Evolutionary conservation across 352 stramenopile genomes (phyloP).

Genomic region (Pythium apleroticum): DNA sequence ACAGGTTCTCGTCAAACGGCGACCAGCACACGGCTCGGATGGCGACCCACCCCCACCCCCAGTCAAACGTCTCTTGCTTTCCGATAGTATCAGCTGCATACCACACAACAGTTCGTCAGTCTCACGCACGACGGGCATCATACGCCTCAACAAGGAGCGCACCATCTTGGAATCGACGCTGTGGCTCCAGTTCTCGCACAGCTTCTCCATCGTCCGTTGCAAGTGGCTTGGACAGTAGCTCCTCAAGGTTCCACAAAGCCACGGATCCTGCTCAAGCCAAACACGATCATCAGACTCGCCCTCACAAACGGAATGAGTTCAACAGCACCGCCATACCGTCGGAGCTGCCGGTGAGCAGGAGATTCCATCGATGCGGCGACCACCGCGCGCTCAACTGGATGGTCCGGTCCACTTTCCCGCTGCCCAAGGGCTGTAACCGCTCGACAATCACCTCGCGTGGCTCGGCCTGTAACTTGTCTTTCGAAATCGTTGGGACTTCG

Average conservation of each 20-base stretch:
- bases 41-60: conserved; percentile 81
- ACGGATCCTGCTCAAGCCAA: conserved; percentile 54
- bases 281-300: background rate
- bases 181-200: conserved; percentile 50
- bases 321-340: conserved; percentile 42
- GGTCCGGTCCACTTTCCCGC: conserved; percentile 40
- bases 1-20: conserved; percentile 82
- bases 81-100: conserved; percentile 72
- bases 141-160: too few relatives aligned
- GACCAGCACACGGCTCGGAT: conserved; percentile 79
- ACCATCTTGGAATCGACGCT: conserved; percentile 83
- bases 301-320: background rate
- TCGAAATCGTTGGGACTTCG: conserved; percentile 47
- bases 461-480: conserved; percentile 34
- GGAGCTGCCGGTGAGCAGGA: conserved; percentile 78
- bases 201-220: conserved; percentile 1
- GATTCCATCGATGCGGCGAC: conserved; percentile 66
- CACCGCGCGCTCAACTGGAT: conserved; percentile 74
- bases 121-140: too few relatives aligned
- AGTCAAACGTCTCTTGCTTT: conserved; percentile 84
- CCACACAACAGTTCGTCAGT: background rate
- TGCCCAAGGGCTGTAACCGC: conserved; percentile 44
- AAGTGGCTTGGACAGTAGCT: conserved; percentile 20
- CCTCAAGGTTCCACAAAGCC: conserved; percentile 75
- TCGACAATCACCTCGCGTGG: conserved; percentile 37